Evolutionary conservation across 768 basidiomycete genomes (phyloP), one percentile per base, ranked within the genome.

Genomic region (Lactifluus piperatus): DNA sequence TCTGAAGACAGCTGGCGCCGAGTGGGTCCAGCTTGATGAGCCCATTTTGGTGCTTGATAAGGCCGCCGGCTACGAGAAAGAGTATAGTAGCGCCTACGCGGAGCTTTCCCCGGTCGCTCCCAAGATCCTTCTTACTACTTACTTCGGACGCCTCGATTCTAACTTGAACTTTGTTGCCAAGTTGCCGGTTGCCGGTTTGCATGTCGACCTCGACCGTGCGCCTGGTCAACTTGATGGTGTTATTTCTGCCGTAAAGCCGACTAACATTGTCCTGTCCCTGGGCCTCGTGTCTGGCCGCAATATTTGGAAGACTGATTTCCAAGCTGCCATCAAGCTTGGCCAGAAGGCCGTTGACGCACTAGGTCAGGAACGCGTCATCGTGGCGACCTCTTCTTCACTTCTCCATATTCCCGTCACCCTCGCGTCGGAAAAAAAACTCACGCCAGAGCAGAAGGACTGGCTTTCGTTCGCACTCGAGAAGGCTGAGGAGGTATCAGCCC

Each of bases 401-500:
- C 84, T 99, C 65, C 97, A 99, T 80, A 97, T 89, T 45, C 97
- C 97, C 36, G 94, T 99, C 71, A 94, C 94, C 52, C 83, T 98
- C 71, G 85, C 85, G 47, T 87, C 86, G 30, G 97, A 99, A 80
- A 91, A 80, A 66, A 91, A 94, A 76, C 80, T 99, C 68, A 88
- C 90, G 34, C 71, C 78, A 20, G 82, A 95, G 72, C 89, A 94
- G 73, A 89, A 85, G 76, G 93, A 95, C 70, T 99, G 97, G 95
- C 92, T 99, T 77, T 91, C 97, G 6, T 99, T 98, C 73, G 97
- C 97, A 53, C 77, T 89, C 60, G 95, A 99, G 81, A 99, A 99
- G 80, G 90, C 88, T 30, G 75, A 75, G 45, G 97, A 99, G 74
- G 93, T 98, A 68, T 79, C 94, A 47, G 78, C 79, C 64, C 85